A percentile compares a stretch with the other conserved stretches of the same genome.
Conservation (phyloP, 129 eudicot genomes). For the Saposhnikovia divaricata region DNA sequence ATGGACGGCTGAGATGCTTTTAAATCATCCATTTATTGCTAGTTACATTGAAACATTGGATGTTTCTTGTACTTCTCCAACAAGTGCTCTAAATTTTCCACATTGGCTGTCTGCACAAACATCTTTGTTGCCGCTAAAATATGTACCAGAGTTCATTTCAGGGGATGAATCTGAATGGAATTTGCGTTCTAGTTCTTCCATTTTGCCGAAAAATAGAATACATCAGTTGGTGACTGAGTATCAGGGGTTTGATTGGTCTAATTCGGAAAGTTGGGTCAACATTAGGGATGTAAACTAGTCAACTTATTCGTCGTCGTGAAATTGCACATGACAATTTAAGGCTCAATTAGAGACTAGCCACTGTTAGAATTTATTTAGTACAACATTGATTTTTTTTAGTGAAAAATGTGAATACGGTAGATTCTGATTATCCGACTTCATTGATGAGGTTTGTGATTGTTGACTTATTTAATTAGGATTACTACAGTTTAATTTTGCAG, state of each 20-base stretch:
- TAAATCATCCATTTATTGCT: conserved; percentile 54
- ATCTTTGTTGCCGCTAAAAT: conserved; percentile 26
- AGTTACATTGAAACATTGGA: conserved; percentile 16
- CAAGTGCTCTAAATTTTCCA: conserved; percentile 64
- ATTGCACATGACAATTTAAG: neutral
- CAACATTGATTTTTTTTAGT: neutral
- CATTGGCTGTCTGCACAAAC: conserved; percentile 45
- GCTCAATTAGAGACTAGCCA: neutral
- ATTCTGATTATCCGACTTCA: neutral
- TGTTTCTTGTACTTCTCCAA: conserved; percentile 41
- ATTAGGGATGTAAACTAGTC: conserved; percentile 28
- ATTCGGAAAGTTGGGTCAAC: conserved; percentile 43
- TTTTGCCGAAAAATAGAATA: conserved; percentile 36
- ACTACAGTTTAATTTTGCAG: no score
- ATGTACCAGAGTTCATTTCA: conserved; percentile 1
- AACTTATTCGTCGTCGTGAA: neutral
- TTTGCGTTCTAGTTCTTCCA: conserved; percentile 15
- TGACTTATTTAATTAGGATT: neutral
- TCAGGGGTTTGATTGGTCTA: conserved; percentile 51
- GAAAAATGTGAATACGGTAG: neutral
- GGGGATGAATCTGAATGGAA: conserved; percentile 10
- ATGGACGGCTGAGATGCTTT: conserved; percentile 98
- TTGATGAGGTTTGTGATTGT: conserved; percentile 11
- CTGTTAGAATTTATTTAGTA: neutral
- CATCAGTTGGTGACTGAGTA: conserved; percentile 36